These are phyloP conservation scores for Fraxinus dipetala DNA, from an alignment of 305 asterid species.

Conservation along the genomic window DNA sequence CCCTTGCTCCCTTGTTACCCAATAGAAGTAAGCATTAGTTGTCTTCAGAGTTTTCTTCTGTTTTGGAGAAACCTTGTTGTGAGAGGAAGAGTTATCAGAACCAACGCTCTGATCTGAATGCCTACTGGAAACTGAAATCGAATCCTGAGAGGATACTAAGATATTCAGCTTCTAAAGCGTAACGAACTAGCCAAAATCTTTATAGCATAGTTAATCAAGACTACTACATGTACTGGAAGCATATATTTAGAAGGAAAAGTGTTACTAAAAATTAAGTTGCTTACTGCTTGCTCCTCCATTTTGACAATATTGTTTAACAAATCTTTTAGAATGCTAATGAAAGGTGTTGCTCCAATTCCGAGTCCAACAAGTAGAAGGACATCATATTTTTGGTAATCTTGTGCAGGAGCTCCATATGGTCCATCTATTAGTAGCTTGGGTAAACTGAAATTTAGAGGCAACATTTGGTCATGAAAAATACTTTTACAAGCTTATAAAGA, in stretches of 20 bases:
- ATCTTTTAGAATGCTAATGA: conserved; percentile 61
- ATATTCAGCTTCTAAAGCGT: conserved; percentile 14
- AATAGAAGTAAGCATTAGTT: conserved; percentile 60
- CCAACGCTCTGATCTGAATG: conserved; percentile 57
- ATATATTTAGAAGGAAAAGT: neutral
- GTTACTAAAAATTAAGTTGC: conserved; percentile 8
- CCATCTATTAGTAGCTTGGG: conserved; percentile 60
- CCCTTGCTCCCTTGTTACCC: conserved; percentile 70
- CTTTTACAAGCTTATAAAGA: neutral
- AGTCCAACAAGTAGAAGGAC: conserved; percentile 56
- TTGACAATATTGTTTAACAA: conserved; percentile 46
- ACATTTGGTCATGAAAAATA: neutral
- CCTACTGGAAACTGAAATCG: conserved; percentile 58
- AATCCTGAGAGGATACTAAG: conserved; percentile 33
- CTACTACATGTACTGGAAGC: neutral
- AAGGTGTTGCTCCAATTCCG: conserved; percentile 67
- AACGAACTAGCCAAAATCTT: neutral
- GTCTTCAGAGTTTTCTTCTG: conserved; percentile 44
- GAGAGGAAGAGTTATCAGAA: conserved; percentile 40
- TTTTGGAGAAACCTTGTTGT: conserved; percentile 49
- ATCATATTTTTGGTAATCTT: conserved; percentile 52
- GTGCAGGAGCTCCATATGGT: conserved; percentile 73
- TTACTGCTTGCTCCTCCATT: conserved; percentile 53
- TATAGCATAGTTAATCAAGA: neutral
- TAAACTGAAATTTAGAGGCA: conserved; percentile 39